phyloP scores from a whole-genome alignment of 2,329 filamentous ascomycete species.

The Nemania bipapillata region DNA sequence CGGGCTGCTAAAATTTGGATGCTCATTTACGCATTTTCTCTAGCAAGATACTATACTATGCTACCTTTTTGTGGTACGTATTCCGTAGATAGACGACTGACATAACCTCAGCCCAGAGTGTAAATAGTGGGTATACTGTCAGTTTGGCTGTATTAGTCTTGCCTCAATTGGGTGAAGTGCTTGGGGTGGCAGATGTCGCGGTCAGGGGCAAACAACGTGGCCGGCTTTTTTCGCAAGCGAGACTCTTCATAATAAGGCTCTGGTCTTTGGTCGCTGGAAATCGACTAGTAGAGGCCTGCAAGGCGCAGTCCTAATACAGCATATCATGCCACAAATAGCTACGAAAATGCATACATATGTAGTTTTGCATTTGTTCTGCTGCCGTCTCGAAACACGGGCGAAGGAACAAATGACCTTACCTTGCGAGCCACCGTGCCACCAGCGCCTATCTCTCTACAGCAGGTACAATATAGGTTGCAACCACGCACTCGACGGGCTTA shows the following conservation, averaged over 20 bases:
- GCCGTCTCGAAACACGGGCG: constrained; percentile 34
- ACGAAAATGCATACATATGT: constrained; percentile 32
- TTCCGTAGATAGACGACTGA: too few species aligned
- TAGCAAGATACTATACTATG: constrained; percentile 10
- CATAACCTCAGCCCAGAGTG: not conserved
- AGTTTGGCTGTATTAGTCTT: constrained; percentile 6
- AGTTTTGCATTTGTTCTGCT: constrained; percentile 26
- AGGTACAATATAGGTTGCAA: constrained; percentile 21
- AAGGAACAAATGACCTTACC: constrained; percentile 27
- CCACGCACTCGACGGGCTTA: constrained; percentile 5
- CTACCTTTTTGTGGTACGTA: too few species aligned
- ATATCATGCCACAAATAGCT: constrained; percentile 34
- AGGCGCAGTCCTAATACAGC: constrained; percentile 20
- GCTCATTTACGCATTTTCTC: not conserved
- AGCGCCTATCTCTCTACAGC: constrained; percentile 1
- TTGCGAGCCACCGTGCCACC: constrained; percentile 29
- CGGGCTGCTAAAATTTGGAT: constrained; percentile 1
- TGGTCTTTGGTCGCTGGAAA: constrained; percentile 9
- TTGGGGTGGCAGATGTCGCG: not conserved
- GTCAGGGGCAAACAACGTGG: constrained; percentile 16
- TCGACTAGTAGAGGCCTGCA: constrained; percentile 24
- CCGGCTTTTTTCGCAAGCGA: constrained; percentile 16
- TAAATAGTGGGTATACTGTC: not conserved
- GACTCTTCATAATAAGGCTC: constrained; percentile 5
- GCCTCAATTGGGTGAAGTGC: not conserved